Percentiles rank a stretch among this genome's conserved stretches.
These are phyloP conservation scores for Podochytrium sp. DNA, from an alignment of 192 early-diverging fungal genomes.

Conservation along the genomic window DNA sequence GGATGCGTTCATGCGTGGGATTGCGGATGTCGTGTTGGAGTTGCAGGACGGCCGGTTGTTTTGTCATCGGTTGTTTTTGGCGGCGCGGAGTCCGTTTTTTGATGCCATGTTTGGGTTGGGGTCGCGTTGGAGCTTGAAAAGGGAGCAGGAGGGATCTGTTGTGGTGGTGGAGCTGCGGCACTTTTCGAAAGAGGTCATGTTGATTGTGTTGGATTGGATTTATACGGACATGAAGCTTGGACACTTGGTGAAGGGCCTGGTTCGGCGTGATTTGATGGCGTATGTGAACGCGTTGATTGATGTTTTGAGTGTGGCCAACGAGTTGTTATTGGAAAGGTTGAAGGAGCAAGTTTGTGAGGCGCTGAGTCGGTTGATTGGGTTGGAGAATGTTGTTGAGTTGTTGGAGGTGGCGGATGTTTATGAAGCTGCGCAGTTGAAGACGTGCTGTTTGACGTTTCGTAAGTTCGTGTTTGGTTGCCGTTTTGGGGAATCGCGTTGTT, in stretches of 20 bases:
- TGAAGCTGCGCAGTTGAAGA: conserved; percentile 49
- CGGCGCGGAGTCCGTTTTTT: conserved; percentile 70
- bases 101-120: conserved; percentile 56
- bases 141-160: not conserved
- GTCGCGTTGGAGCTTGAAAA: conserved; percentile 51
- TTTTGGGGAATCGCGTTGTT: not conserved
- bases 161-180: conserved; percentile 59
- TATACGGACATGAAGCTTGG: conserved; percentile 47
- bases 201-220: conserved; percentile 55
- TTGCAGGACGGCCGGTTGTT: conserved; percentile 34
- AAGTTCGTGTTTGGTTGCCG: not conserved
- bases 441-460: conserved; percentile 59
- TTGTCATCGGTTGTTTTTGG: conserved; percentile 55
- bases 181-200: conserved; percentile 51
- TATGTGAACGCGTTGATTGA: conserved; percentile 58
- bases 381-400: conserved; percentile 56
- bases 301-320: conserved; percentile 66
- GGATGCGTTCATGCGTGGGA: not conserved
- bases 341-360: conserved; percentile 37
- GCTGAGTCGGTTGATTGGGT: conserved; percentile 21
- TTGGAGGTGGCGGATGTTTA: conserved; percentile 61
- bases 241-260: conserved; percentile 42
- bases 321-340: conserved; percentile 56
- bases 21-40: conserved; percentile 39
- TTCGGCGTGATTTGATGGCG: conserved; percentile 43